Base-by-base conservation (phyloP, 768 basidiomycete genomes). In the Tulasnella sp. region DNA sequence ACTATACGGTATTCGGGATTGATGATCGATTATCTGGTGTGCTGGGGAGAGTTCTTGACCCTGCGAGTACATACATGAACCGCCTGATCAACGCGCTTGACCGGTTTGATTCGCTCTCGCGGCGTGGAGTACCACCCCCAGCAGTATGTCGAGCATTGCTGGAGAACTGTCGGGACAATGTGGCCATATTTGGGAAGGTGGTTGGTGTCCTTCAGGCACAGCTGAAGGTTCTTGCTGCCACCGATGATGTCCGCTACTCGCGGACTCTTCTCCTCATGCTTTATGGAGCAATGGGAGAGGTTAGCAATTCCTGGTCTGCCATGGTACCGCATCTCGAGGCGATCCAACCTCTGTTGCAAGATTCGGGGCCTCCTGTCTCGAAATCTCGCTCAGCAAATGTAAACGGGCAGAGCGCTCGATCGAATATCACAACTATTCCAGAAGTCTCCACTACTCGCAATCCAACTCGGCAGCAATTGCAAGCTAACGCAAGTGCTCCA, bases 211-310 rank as follows among this genome's bases (percentile, higher is more conserved):
- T 98, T 34, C 68, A 76, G 32, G 66, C 88, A 20, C 91, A 95
- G 65, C 71, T 93, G 45, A 81, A 80, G 63, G 76, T 80, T n/a
- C 68, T 85, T 3, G 75, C 78, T 13, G 72, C 74, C 19, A 70
- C 74, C 33, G 84, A 87, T 53, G 89, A 95, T 64, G 74, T 80
- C n/a, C 77, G 92, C 15, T 92, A 86, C 65, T 77, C 88, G 45
- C 72, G 92, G 29, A 86, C 86, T 59, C 77, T 98, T 62, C 66
- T 93, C 28, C 66, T 95, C 50, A 81, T 87, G 65, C 71, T 98
- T 31, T 91, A 90, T 60, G 91, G 89, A 7, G 83, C 89, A 12
- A 78, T 81, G 59, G 85, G 83, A 5, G 95, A 99, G 64, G 78
- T 96, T 37, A 78, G 83, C 1, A 71, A 72, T 56, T 81, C 90